phyloP scores from a whole-genome alignment of 2,329 filamentous ascomycete species.

The Diplocarpon rosae region DNA sequence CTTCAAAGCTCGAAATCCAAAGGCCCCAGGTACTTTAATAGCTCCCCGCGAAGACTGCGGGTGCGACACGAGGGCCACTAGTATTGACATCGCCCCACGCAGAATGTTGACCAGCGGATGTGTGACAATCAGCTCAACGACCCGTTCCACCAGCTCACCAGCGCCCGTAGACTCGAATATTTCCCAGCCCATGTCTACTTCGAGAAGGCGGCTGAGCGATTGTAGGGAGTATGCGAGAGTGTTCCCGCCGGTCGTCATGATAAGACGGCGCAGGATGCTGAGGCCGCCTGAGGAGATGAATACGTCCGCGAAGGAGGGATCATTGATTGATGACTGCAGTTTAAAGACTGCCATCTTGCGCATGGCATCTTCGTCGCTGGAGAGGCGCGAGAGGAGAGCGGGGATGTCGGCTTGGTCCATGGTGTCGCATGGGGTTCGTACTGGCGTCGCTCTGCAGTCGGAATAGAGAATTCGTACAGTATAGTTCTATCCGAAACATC shows the following conservation, averaged over 20 bases:
- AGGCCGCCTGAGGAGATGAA: conserved; percentile 89
- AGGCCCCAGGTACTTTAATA: conserved; percentile 46
- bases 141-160: conserved; percentile 58
- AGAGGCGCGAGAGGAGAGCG: conserved; percentile 50
- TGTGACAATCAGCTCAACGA: conserved; percentile 86
- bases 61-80: conserved; percentile 85
- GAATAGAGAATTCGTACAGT: too few relatives aligned
- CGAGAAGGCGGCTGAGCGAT: conserved; percentile 74
- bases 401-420: conserved; percentile 59
- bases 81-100: conserved; percentile 89
- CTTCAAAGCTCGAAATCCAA: conserved; percentile 84
- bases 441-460: too few relatives aligned
- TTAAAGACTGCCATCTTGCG: conserved; percentile 99
- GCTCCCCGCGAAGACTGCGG: conserved; percentile 46
- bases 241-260: conserved; percentile 79
- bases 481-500: too few relatives aligned
- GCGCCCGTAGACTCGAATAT: conserved; percentile 55
- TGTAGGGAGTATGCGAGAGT: conserved; percentile 92
- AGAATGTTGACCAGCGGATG: conserved; percentile 97
- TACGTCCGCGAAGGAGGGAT: conserved; percentile 90
- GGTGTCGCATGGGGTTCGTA: not conserved
- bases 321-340: conserved; percentile 87
- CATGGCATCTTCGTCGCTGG: conserved; percentile 72
- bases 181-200: conserved; percentile 98
- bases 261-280: conserved; percentile 67